Percentiles rank a stretch among this genome's conserved stretches.
Evolutionary conservation across 2,329 filamentous ascomycete genomes (phyloP).

Genomic region (Anthostomella pinea): DNA sequence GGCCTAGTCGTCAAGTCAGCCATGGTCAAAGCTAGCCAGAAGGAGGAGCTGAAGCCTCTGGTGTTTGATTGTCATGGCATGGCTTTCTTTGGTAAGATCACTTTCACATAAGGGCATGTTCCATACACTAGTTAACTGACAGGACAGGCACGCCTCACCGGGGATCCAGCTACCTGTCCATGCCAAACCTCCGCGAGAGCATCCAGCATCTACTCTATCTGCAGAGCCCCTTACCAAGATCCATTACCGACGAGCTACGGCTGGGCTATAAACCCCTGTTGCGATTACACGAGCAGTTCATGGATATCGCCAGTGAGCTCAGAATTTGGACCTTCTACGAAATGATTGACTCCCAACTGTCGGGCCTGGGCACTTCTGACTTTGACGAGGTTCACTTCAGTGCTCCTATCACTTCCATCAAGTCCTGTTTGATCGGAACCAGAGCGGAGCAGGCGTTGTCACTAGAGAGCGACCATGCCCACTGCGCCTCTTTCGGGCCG

Average conservation of each 20-base stretch:
- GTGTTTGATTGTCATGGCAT: conserved; percentile 58
- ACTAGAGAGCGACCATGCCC: conserved; percentile 53
- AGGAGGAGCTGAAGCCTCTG: conserved; percentile 40
- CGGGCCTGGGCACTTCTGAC: conserved; percentile 37
- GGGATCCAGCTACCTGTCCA: conserved; percentile 61
- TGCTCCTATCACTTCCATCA: conserved; percentile 57
- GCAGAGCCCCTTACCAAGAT: conserved; percentile 46
- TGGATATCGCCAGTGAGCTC: conserved; percentile 54
- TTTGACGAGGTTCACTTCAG: conserved; percentile 53
- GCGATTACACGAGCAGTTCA: conserved; percentile 53
- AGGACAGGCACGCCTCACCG: conserved; percentile 55
- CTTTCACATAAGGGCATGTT: neutral
- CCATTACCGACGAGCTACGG: conserved; percentile 49
- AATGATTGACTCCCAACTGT: conserved; percentile 57
- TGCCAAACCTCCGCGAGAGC: conserved; percentile 52
- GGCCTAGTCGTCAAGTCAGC: conserved; percentile 59
- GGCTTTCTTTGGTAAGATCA: conserved; percentile 53
- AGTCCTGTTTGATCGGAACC: conserved; percentile 50
- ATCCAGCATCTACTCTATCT: conserved; percentile 53
- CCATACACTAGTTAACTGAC: conserved; percentile 9
- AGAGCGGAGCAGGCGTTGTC: conserved; percentile 51
- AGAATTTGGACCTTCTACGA: conserved; percentile 63
- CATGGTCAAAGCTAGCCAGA: conserved; percentile 45
- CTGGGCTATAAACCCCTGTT: conserved; percentile 49
- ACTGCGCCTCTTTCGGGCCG: conserved; percentile 52